Evolutionary conservation across 2,329 filamentous ascomycete genomes (phyloP).

Genomic region (Fusarium luffae): DNA sequence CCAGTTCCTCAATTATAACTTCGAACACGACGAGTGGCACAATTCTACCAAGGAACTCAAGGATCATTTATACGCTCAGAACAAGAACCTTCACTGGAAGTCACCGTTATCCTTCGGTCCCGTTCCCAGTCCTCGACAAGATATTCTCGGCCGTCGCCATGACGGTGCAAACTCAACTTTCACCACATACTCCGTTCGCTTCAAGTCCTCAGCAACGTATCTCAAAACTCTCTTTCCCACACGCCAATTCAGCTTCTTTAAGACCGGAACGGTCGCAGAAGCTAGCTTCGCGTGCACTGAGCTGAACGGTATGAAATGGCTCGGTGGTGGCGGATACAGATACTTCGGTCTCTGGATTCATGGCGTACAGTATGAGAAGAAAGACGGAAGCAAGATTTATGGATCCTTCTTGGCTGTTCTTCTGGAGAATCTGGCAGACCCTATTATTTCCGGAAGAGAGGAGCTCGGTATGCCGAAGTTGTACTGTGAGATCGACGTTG

Average conservation of each 20-base stretch:
- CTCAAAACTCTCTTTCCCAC: constrained; percentile 61
- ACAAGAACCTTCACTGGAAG: constrained; percentile 20
- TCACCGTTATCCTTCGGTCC: constrained; percentile 42
- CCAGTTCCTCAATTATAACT: constrained; percentile 34
- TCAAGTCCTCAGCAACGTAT: constrained; percentile 61
- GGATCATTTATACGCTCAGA: constrained; percentile 27
- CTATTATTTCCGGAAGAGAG: constrained; percentile 68
- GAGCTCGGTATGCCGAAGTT: constrained; percentile 72
- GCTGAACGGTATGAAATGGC: constrained; percentile 66
- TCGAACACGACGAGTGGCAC: constrained; percentile 38
- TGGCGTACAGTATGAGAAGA: constrained; percentile 66
- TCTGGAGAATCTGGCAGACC: constrained; percentile 68
- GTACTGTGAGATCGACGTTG: constrained; percentile 61
- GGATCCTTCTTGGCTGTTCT: constrained; percentile 68
- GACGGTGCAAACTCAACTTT: constrained; percentile 48
- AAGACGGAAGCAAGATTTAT: constrained; percentile 58
- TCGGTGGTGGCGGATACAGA: constrained; percentile 68
- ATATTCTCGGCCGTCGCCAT: constrained; percentile 1
- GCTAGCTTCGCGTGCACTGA: constrained; percentile 57
- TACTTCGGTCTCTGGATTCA: constrained; percentile 71
- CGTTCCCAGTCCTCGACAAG: constrained; percentile 37
- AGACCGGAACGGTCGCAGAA: constrained; percentile 56
- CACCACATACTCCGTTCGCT: constrained; percentile 59
- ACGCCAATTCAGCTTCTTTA: constrained; percentile 54
- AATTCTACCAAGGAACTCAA: constrained; percentile 26